Base-by-base conservation (phyloP, 352 stramenopile genomes). In the Pilasporangium apinafurcum region DNA sequence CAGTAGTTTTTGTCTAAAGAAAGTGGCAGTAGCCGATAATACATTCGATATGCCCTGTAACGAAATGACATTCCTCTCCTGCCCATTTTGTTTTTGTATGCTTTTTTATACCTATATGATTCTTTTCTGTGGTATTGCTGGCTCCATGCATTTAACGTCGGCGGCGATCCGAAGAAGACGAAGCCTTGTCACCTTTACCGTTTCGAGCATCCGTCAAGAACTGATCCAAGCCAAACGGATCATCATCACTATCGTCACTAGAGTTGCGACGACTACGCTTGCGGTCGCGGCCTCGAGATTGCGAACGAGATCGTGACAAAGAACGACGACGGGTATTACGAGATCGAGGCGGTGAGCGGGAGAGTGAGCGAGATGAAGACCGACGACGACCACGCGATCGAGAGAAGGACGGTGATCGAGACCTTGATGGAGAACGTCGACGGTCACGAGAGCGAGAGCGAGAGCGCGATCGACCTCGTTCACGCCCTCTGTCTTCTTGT, bases 211-310 rank as follows among this genome's bases (percentile, higher is more conserved):
- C 78, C 10, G 75, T 77, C 20, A 93, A 55, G 45, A 93, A 92
- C 51, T 88, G 71, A 44, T 92, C 84, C 22, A 95, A 52, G 14
- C 80, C 82, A 27, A 91, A 95, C 27, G 84, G 84, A 34, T 95
- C 84, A 41, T 87, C 67, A 17, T 66, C 59, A 20, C 68, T 67
- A 29, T 69, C 78, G 35, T 82, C 65, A 38, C 69, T 72, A 18
- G 55, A 34, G 5, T 66, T 62, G 36, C 62, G 67, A 9, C 62
- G 67, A 39, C 34, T 39, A n/a, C 34, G 34, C 34, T 39, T 39
- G 10, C 34, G 34, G 13, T 39, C 34, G 34, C 34, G 29, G 29
- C 10, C 17, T 12, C 25, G 22, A 8, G 34, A 39, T 17, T 21
- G 34, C 22, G n/a, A n/a, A n/a, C n/a, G n/a, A n/a, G 34, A 39